A percentile compares a stretch with the other conserved stretches of the same genome.
These are phyloP conservation scores for Yarrowia hollandica DNA, from an alignment of 805 yeast species.

Conservation along the genomic window DNA sequence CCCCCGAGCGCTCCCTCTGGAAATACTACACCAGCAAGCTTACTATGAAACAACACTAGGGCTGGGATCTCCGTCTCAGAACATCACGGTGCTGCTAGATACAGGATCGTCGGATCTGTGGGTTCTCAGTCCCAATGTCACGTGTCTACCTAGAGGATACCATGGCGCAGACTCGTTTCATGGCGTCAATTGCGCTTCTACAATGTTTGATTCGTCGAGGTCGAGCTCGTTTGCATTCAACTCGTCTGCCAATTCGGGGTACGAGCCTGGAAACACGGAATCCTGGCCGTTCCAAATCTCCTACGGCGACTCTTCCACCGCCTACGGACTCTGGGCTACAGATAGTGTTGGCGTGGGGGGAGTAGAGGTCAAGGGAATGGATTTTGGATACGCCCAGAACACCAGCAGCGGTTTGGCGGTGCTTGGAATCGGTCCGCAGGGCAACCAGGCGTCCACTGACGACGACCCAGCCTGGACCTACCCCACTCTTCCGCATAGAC, in stretches of 20 bases:
- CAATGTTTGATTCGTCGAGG: neutral
- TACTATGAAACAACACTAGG: neutral
- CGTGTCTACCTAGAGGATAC: neutral
- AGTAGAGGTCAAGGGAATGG: slow-evolving; percentile 49
- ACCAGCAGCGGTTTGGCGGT: slow-evolving; percentile 63
- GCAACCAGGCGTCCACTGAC: slow-evolving; percentile 38
- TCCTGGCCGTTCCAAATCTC: slow-evolving; percentile 41
- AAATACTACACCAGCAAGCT: neutral
- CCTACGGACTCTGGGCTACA: slow-evolving; percentile 54
- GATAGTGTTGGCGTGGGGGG: slow-evolving; percentile 60
- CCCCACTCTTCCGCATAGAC: slow-evolving; percentile 40
- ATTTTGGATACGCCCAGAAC: slow-evolving; percentile 72
- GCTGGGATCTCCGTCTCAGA: neutral
- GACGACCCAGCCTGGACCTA: slow-evolving; percentile 31
- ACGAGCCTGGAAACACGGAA: neutral
- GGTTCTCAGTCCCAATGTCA: neutral
- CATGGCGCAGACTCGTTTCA: neutral
- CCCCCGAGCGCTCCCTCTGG: no score
- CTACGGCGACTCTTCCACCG: slow-evolving; percentile 50
- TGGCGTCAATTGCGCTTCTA: slow-evolving; percentile 8
- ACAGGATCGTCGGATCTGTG: slow-evolving; percentile 15
- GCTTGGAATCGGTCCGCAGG: slow-evolving; percentile 43
- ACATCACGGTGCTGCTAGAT: slow-evolving; percentile 4
- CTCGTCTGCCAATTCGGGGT: slow-evolving; percentile 33
- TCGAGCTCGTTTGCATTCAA: neutral